These are phyloP conservation scores for Penicillium corylophilum DNA, from an alignment of 2,329 filamentous ascomycete species.

Conservation along the genomic window DNA sequence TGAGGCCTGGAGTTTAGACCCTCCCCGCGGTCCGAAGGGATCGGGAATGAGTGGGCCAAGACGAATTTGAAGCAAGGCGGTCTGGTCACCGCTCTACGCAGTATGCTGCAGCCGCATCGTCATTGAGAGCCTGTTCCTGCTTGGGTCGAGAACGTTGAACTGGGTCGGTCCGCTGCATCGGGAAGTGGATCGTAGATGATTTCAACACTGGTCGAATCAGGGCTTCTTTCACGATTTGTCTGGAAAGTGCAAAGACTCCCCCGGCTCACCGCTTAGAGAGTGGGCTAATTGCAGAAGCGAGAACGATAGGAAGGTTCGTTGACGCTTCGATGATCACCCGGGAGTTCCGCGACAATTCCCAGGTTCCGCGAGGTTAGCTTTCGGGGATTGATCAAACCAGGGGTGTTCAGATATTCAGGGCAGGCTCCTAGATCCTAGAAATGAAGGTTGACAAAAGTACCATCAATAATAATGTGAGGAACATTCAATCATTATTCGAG, in stretches of 20 bases:
- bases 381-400: conserved; percentile 9
- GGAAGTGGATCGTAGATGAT: conserved; percentile 33
- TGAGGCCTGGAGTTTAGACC: conserved; percentile 4
- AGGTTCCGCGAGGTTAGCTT: conserved; percentile 7
- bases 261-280: conserved; percentile 13
- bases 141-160: conserved; percentile 30
- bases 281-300: neutral
- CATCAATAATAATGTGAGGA: neutral
- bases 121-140: conserved; percentile 16
- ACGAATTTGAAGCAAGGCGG: conserved; percentile 10
- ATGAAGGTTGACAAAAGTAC: neutral
- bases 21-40: conserved; percentile 12
- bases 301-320: conserved; percentile 7
- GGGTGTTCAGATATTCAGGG: conserved; percentile 3
- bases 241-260: conserved; percentile 8
- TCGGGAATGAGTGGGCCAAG: conserved; percentile 15
- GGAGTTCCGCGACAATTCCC: conserved; percentile 5
- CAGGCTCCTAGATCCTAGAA: too few species aligned
- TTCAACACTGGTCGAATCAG: conserved; percentile 1
- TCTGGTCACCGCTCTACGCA: conserved; percentile 24
- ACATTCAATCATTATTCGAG: neutral
- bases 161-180: conserved; percentile 42
- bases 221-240: neutral
- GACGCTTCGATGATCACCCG: conserved; percentile 21
- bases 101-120: conserved; percentile 6